phyloP scores from a whole-genome alignment of 108 stramenopile species.

The Craspedostauros australis region DNA sequence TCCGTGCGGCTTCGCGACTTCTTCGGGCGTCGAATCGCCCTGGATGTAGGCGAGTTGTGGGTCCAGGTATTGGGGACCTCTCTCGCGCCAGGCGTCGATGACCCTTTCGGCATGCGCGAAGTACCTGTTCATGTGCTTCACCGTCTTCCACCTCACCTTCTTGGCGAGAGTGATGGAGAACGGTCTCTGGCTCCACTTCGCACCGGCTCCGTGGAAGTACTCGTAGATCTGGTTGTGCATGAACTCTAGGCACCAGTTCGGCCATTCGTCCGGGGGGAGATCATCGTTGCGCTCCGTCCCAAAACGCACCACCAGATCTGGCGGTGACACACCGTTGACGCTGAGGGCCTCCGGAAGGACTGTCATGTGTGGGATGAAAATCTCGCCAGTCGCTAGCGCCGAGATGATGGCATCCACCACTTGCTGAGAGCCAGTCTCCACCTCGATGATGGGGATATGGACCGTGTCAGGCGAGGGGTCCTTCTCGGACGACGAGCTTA shows the following conservation, averaged over 20 bases:
- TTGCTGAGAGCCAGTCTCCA: conserved; percentile 51
- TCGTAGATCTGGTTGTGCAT: conserved; percentile 88
- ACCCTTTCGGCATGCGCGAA: conserved; percentile 81
- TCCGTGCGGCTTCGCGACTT: conserved; percentile 75
- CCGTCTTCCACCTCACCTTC: conserved; percentile 83
- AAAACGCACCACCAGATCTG: conserved; percentile 78
- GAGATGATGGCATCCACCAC: conserved; percentile 62
- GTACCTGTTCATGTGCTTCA: conserved; percentile 90
- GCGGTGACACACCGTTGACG: conserved; percentile 68
- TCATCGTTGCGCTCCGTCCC: conserved; percentile 86
- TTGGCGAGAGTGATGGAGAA: conserved; percentile 78
- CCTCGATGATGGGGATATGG: conserved; percentile 83
- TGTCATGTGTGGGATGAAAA: conserved; percentile 86
- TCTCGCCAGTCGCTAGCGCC: conserved; percentile 71
- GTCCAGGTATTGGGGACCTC: conserved; percentile 78
- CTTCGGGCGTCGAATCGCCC: conserved; percentile 69
- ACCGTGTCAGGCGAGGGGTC: conserved; percentile 72
- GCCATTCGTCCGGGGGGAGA: conserved; percentile 82
- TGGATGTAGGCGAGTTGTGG: conserved; percentile 59
- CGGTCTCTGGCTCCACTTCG: conserved; percentile 75
- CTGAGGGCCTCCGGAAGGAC: conserved; percentile 75
- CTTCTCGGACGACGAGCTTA: conserved; percentile 35
- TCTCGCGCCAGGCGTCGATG: conserved; percentile 82
- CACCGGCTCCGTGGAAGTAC: conserved; percentile 61
- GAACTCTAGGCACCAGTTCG: conserved; percentile 87